phyloP scores from a whole-genome alignment of 495 filamentous ascomycete genomes.

The Penicillium arizonense region DNA sequence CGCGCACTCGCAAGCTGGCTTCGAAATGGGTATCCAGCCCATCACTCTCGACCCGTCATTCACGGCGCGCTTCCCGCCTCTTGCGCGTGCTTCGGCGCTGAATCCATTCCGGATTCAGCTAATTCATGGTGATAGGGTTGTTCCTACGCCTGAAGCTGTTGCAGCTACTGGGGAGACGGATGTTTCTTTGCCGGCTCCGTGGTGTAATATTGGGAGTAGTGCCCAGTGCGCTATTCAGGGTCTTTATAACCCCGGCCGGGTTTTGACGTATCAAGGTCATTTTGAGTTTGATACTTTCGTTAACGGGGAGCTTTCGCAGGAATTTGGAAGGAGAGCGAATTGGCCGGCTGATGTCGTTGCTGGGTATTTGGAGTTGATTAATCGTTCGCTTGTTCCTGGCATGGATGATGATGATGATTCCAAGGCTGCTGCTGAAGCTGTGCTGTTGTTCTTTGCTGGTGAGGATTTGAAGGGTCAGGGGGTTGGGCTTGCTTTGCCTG shows the following conservation, averaged over 20 bases:
- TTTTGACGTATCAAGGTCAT: constrained; percentile 43
- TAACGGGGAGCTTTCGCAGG: constrained; percentile 31
- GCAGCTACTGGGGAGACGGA: background rate
- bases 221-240: constrained; percentile 38
- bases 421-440: constrained; percentile 36
- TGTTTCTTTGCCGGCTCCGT: constrained; percentile 19
- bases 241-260: constrained; percentile 32
- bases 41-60: constrained; percentile 32
- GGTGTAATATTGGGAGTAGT: constrained; percentile 35
- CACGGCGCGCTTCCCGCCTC: constrained; percentile 23
- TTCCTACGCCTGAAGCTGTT: constrained; percentile 17
- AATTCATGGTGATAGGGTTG: constrained; percentile 35
- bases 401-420: constrained; percentile 35
- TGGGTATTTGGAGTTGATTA: constrained; percentile 25
- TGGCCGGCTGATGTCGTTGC: constrained; percentile 22
- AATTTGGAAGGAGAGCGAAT: constrained; percentile 29
- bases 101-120: constrained; percentile 29
- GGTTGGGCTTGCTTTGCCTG: background rate
- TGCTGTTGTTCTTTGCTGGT: constrained; percentile 34
- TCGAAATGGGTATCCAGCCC: constrained; percentile 39
- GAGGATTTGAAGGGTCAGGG: constrained; percentile 5
- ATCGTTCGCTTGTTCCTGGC: constrained; percentile 16
- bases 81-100: constrained; percentile 2
- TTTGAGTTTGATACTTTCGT: constrained; percentile 43
- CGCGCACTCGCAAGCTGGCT: constrained; percentile 23